Base-by-base conservation (phyloP, 768 basidiomycete genomes). In the Chiua virens region DNA sequence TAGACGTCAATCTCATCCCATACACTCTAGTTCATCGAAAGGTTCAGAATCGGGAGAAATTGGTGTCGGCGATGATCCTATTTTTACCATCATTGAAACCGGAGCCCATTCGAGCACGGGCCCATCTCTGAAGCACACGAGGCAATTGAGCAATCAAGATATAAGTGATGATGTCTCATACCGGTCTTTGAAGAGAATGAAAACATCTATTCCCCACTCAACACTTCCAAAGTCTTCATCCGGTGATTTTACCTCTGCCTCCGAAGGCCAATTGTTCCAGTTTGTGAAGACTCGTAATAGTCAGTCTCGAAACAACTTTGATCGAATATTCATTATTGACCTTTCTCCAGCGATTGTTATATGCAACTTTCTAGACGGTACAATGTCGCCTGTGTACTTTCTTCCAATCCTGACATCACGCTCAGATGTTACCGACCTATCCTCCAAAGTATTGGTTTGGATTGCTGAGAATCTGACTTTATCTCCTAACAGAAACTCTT, bases 41-140 rank as follows among this genome's bases (percentile, higher is more conserved):
- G n/a, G 21, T 51, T 41, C 54, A 56, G 58, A 54, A 54, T 58
- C 51, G 61, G 63, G 62, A 65, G 67, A 61, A 64, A 51, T 57
- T 53, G 58, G 60, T 55, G 56, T 56, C 53, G n/a, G n/a, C n/a
- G 57, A 58, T 50, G 48, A 48, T 43, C 54, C 72, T 59, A 47
- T 46, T 57, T 28, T n/a, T n/a, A n/a, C n/a, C n/a, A n/a, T n/a
- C n/a, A n/a, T n/a, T n/a, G n/a, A n/a, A n/a, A n/a, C n/a, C n/a
- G n/a, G n/a, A n/a, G n/a, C n/a, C n/a, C n/a, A n/a, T n/a, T n/a
- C n/a, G n/a, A n/a, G n/a, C n/a, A n/a, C n/a, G n/a, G n/a, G n/a
- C n/a, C n/a, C 21, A 3, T 37, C 51, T 32, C 50, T 49, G 46
- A 62, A 62, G 36, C 60, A 53, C 44, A 37, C 36, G 7, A 53